Conservation (phyloP, 2,329 filamentous ascomycete species). For the Sarocladium strictum region DNA sequence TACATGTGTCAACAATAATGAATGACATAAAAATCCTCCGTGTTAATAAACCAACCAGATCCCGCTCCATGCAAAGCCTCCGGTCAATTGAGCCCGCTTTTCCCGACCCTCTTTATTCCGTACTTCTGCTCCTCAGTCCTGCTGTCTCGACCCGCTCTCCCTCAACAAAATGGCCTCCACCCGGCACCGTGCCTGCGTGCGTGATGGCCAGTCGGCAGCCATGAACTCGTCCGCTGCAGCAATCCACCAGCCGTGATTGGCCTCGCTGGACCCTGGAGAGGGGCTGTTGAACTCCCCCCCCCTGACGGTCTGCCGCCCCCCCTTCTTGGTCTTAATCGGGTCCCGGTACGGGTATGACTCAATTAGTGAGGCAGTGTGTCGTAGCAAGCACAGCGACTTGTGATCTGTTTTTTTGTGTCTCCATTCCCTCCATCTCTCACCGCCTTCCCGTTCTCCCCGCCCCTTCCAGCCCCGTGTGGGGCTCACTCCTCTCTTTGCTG, state of each 20-base stretch:
- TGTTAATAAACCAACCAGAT: not conserved
- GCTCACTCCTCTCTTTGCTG: not conserved
- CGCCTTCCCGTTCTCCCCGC: conserved; percentile 1
- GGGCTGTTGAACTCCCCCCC: conserved; percentile 2
- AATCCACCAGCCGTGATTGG: not conserved
- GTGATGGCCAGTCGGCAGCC: not conserved
- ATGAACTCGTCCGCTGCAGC: not conserved
- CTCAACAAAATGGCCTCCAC: conserved; percentile 8
- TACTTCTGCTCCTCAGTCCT: not conserved
- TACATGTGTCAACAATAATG: no score
- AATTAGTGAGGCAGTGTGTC: not conserved
- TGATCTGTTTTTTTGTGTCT: not conserved
- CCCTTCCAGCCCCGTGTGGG: not conserved
- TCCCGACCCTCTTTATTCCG: no score
- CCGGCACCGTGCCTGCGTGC: not conserved
- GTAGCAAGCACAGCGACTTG: no score
- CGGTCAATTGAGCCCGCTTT: no score
- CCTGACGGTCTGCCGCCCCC: conserved; percentile 5
- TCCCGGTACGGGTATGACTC: not conserved
- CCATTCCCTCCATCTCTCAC: not conserved
- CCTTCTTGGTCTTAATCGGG: not conserved
- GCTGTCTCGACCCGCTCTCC: not conserved
- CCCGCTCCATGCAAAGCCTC: not conserved
- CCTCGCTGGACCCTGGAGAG: conserved; percentile 7
- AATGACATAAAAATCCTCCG: not conserved